Conservation (phyloP, 2,329 filamentous ascomycete species). For the Stachybotrys chlorohalonatus region DNA sequence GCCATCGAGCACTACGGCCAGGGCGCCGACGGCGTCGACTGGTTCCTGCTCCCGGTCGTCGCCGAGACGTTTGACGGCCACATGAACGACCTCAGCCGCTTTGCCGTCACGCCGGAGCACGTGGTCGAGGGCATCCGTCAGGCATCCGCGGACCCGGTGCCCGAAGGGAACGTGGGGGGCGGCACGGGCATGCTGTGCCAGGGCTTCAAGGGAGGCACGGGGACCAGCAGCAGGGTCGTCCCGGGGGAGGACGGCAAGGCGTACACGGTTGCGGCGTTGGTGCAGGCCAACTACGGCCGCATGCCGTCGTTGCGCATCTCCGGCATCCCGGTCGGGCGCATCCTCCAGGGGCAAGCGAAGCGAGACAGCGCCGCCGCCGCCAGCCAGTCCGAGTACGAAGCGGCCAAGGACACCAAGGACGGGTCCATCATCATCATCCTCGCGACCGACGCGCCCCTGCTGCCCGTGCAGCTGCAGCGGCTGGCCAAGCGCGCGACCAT, state of each 20-base stretch:
- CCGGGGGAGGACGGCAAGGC: conserved; percentile 8
- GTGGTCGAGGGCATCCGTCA: conserved; percentile 41
- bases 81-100: conserved; percentile 46
- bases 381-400: conserved; percentile 8
- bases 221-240: conserved; percentile 43
- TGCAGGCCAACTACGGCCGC: conserved; percentile 55
- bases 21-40: conserved; percentile 30
- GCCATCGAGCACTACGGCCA: conserved; percentile 35
- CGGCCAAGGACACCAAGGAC: conserved; percentile 41
- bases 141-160: conserved; percentile 37
- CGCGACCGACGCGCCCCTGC: conserved; percentile 52
- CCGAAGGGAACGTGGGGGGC: conserved; percentile 52
- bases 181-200: conserved; percentile 57
- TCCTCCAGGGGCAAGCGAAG: conserved; percentile 34
- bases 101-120: conserved; percentile 42
- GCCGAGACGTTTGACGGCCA: conserved; percentile 53
- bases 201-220: conserved; percentile 56
- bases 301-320: conserved; percentile 44
- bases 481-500: conserved; percentile 50
- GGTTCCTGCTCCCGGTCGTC: conserved; percentile 48
- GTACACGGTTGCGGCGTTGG: conserved; percentile 50
- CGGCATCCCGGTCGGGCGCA: conserved; percentile 49
- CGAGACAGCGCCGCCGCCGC: conserved; percentile 13
- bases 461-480: conserved; percentile 45
- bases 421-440: conserved; percentile 53